These are phyloP conservation scores for Coemansia sp. DNA, from an alignment of 192 early-diverging fungal genomes.

Conservation along the genomic window DNA sequence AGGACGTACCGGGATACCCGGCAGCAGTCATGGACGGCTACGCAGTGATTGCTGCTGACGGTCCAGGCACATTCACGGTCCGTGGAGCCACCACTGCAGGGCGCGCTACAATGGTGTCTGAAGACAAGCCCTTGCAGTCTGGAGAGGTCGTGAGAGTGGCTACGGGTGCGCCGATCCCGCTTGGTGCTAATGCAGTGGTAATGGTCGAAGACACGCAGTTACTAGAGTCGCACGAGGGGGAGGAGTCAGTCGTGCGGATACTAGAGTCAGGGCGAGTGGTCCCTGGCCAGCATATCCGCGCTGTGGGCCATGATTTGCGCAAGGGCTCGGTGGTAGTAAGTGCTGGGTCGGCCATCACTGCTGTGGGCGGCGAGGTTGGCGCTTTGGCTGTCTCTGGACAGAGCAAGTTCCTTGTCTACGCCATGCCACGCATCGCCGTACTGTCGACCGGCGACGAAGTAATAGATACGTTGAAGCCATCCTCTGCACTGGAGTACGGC, in stretches of 20 bases:
- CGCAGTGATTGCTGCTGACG: constrained; percentile 81
- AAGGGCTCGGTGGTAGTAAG: constrained; percentile 63
- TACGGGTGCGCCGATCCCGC: constrained; percentile 85
- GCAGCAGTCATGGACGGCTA: constrained; percentile 95
- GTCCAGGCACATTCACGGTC: constrained; percentile 77
- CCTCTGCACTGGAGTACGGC: constrained; percentile 40
- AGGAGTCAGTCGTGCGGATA: constrained; percentile 47
- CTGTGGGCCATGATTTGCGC: constrained; percentile 73
- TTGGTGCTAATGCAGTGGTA: constrained; percentile 84
- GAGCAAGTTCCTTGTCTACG: constrained; percentile 53
- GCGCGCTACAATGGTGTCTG: neutral
- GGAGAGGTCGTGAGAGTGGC: constrained; percentile 77
- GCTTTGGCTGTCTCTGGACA: constrained; percentile 75
- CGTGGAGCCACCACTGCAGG: constrained; percentile 63
- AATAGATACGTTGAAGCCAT: constrained; percentile 48
- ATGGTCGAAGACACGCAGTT: constrained; percentile 95
- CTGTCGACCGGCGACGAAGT: constrained; percentile 93
- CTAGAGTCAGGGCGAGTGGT: constrained; percentile 14
- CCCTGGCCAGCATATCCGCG: constrained; percentile 72
- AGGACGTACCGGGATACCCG: constrained; percentile 80
- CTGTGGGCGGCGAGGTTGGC: constrained; percentile 84
- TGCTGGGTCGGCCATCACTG: constrained; percentile 61
- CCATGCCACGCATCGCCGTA: constrained; percentile 72
- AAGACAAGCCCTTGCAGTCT: constrained; percentile 32
- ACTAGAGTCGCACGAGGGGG: constrained; percentile 54